These are phyloP conservation scores for Tetrapisispora pingtungensis DNA, from an alignment of 805 yeast species.

Conservation along the genomic window DNA sequence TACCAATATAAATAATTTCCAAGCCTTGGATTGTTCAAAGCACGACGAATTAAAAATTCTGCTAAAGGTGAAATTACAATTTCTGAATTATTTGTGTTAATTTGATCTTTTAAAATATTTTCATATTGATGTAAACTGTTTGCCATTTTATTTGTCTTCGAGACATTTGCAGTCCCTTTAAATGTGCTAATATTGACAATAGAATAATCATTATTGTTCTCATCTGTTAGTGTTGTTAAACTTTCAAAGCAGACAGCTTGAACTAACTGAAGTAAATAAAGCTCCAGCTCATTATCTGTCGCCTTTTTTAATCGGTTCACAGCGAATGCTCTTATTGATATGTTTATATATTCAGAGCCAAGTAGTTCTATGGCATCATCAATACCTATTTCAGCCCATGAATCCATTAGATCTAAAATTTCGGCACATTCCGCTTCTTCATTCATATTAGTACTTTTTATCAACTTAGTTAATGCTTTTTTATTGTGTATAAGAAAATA, in stretches of 20 bases:
- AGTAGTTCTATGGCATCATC: constrained; percentile 81
- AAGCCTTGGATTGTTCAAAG: constrained; percentile 52
- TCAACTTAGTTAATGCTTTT: constrained; percentile 65
- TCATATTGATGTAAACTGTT: background rate
- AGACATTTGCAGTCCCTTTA: background rate
- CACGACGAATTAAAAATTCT: constrained; percentile 62
- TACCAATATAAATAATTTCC: constrained; percentile 90
- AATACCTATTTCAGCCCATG: constrained; percentile 67
- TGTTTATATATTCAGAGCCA: constrained; percentile 66
- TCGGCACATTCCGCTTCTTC: constrained; percentile 73
- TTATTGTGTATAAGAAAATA: constrained; percentile 65
- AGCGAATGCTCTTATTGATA: constrained; percentile 74
- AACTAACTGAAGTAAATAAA: constrained; percentile 79
- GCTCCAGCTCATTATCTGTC: constrained; percentile 64
- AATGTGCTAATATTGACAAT: constrained; percentile 27
- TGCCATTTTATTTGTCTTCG: background rate
- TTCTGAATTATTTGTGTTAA: background rate
- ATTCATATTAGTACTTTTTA: constrained; percentile 82
- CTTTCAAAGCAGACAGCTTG: constrained; percentile 81
- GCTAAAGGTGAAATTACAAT: constrained; percentile 51
- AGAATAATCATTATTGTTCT: constrained; percentile 30
- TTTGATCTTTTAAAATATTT: background rate
- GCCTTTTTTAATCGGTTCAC: constrained; percentile 74
- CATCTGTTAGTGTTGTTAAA: constrained; percentile 20
- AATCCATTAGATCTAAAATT: constrained; percentile 60